phyloP scores from a whole-genome alignment of 257 asterid genomes.

The Solanum bukasovii region DNA sequence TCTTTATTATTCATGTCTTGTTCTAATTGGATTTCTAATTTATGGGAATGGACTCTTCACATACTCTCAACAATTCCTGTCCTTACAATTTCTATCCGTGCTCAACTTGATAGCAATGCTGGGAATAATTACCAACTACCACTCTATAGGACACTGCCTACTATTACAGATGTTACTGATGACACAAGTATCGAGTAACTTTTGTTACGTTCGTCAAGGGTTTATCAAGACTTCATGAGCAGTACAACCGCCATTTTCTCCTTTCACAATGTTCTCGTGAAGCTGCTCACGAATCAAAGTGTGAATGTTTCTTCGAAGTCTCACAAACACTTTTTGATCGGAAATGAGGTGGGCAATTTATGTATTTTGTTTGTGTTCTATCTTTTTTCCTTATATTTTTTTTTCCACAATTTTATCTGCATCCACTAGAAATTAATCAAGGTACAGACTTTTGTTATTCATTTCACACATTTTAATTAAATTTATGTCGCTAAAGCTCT shows the following conservation, averaged over 20 bases:
- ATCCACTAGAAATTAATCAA: too few species aligned
- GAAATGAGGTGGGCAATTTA: fast-evolving
- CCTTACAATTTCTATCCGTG: not conserved
- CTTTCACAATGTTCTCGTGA: too few species aligned
- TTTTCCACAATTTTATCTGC: too few species aligned
- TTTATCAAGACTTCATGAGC: too few species aligned
- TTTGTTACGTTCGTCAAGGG: not conserved
- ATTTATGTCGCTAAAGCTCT: not conserved
- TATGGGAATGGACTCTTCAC: not conserved
- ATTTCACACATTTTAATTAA: not conserved
- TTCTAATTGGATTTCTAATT: not conserved
- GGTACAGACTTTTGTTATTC: not conserved
- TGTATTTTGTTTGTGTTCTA: too few species aligned
- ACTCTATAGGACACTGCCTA: not conserved
- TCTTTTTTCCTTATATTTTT: too few species aligned
- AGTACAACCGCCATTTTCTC: too few species aligned
- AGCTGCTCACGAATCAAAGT: too few species aligned
- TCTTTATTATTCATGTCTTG: not conserved
- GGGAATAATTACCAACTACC: not conserved
- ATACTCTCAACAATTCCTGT: not conserved
- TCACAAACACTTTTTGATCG: too few species aligned
- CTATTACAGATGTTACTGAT: not conserved
- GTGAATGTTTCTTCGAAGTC: too few species aligned
- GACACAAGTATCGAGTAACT: not conserved
- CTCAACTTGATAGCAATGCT: not conserved